These are phyloP conservation scores for Backusella macrospora DNA, from an alignment of 192 early-diverging fungal species.

Conservation along the genomic window DNA sequence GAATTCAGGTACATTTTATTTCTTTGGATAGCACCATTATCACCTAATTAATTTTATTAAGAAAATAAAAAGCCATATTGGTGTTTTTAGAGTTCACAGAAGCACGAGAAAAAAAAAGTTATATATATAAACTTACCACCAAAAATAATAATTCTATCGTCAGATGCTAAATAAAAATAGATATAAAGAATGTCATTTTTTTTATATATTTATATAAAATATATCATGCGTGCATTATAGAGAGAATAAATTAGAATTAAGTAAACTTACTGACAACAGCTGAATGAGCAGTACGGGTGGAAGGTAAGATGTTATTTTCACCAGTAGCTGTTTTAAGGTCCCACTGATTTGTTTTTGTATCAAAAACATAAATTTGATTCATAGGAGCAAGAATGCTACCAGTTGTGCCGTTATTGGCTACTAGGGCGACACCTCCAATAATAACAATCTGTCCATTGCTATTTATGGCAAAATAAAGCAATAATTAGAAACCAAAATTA, in stretches of 20 bases:
- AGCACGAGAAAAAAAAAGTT: conserved; percentile 3
- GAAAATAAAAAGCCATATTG: not conserved
- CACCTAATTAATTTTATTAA: conserved; percentile 20
- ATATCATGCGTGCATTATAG: not conserved
- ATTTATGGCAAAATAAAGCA: conserved; percentile 16
- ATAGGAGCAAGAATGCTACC: conserved; percentile 20
- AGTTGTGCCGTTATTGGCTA: not conserved
- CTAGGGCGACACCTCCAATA: conserved; percentile 31
- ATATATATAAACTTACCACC: conserved; percentile 30
- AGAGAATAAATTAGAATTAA: not conserved
- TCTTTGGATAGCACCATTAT: conserved; percentile 15
- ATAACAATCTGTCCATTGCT: conserved; percentile 35
- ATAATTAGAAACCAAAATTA: conserved; percentile 10
- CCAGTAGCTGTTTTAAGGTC: not conserved
- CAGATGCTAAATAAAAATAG: conserved; percentile 23
- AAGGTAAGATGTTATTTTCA: conserved; percentile 7
- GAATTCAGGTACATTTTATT: conserved; percentile 18
- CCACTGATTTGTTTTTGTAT: conserved; percentile 31
- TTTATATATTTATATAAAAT: not conserved
- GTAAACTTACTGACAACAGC: conserved; percentile 32
- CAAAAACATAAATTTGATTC: conserved; percentile 25
- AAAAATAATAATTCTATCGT: conserved; percentile 32
- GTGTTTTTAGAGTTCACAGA: conserved; percentile 1
- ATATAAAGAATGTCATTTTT: not conserved
- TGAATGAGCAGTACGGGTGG: conserved; percentile 25